Conservation (phyloP, 129 eudicot genomes). For the sunflower (Helianthus annuus) region DNA sequence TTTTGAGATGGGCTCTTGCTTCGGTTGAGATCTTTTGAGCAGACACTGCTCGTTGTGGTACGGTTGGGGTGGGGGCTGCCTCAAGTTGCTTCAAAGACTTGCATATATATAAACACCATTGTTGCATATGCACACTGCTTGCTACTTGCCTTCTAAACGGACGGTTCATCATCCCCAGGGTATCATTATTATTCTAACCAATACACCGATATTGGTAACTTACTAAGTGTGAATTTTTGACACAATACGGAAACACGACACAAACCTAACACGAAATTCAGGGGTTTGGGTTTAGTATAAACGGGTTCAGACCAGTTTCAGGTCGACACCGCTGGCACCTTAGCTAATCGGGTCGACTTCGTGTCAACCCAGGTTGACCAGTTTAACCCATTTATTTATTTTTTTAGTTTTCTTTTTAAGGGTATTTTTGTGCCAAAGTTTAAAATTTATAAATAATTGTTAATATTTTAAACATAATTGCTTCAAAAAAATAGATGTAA, state of each 20-base stretch:
- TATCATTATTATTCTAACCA: constrained; percentile 10
- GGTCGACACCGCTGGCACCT: too few species aligned
- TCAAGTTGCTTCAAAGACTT: constrained; percentile 88
- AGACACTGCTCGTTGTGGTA: constrained; percentile 97
- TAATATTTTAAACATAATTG: too few species aligned
- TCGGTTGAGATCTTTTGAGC: constrained; percentile 91
- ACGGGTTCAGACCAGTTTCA: too few species aligned
- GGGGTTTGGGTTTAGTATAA: too few species aligned
- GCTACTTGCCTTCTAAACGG: constrained; percentile 89
- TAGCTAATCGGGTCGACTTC: too few species aligned
- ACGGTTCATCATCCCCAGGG: constrained; percentile 90
- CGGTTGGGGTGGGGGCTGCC: constrained; percentile 91
- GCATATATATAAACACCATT: constrained; percentile 91
- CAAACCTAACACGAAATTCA: too few species aligned
- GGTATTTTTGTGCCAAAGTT: too few species aligned
- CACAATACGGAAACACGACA: constrained; percentile 37
- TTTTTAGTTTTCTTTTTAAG: too few species aligned
- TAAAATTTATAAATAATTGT: too few species aligned
- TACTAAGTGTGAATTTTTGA: not conserved
- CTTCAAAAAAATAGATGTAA: too few species aligned
- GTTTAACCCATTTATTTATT: too few species aligned
- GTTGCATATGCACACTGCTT: constrained; percentile 84
- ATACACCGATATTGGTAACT: not conserved
- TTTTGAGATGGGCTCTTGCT: constrained; percentile 97
- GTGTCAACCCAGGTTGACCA: too few species aligned